phyloP scores from a whole-genome alignment of 2,329 filamentous ascomycete species.

The Raffaelea ambrosiae region DNA sequence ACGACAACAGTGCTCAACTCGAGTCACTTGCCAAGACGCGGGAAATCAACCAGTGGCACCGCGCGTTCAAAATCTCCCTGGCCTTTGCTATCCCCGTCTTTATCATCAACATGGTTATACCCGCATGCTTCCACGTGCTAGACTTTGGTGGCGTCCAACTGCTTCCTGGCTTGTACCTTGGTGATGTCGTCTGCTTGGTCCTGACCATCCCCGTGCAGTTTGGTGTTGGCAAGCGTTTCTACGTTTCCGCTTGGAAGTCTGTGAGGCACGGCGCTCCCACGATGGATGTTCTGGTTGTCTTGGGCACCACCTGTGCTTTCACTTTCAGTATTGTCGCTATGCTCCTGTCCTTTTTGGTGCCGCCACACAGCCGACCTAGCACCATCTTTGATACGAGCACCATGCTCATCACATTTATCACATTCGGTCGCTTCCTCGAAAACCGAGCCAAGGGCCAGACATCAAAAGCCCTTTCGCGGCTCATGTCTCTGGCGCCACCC shows the following conservation, averaged over 20 bases:
- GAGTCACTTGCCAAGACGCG: slow-evolving; percentile 94
- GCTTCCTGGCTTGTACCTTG: slow-evolving; percentile 72
- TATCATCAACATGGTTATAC: slow-evolving; percentile 84
- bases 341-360: slow-evolving; percentile 66
- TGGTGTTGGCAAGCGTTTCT: slow-evolving; percentile 90
- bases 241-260: slow-evolving; percentile 86
- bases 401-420: slow-evolving; percentile 96
- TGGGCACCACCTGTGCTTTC: slow-evolving; percentile 92
- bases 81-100: slow-evolving; percentile 86
- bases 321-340: slow-evolving; percentile 90
- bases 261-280: slow-evolving; percentile 85
- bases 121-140: slow-evolving; percentile 69
- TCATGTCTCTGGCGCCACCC: slow-evolving; percentile 93
- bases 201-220: slow-evolving; percentile 94
- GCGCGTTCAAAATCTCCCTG: slow-evolving; percentile 68
- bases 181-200: slow-evolving; percentile 73
- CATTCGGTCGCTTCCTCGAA: slow-evolving; percentile 82
- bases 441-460: slow-evolving; percentile 95
- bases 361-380: slow-evolving; percentile 69
- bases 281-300: slow-evolving; percentile 92
- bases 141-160: slow-evolving; percentile 66
- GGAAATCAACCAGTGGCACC: slow-evolving; percentile 89
- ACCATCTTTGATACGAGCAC: slow-evolving; percentile 97
- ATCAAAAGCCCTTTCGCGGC: slow-evolving; percentile 79
- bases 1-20: slow-evolving; percentile 94